phyloP scores from a whole-genome alignment of 2,329 filamentous ascomycete species.

The Drechslerella coelobrocha region DNA sequence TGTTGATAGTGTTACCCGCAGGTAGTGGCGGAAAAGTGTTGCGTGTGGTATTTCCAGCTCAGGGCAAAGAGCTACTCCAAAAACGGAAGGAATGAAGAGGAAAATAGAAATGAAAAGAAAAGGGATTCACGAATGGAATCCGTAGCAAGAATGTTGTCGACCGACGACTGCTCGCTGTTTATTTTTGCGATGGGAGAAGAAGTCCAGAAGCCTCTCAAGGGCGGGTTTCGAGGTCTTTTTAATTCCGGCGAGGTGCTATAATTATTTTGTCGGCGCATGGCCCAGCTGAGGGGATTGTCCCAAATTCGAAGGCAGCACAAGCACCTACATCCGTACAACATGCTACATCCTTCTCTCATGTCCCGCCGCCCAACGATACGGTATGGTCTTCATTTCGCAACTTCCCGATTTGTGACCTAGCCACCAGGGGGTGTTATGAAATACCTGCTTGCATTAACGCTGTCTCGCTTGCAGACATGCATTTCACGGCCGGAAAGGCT shows the following conservation, averaged over 20 bases:
- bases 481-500: conserved; percentile 36
- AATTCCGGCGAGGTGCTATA: conserved; percentile 21
- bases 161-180: conserved; percentile 17
- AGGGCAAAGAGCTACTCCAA: background rate
- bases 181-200: conserved; percentile 17
- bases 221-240: conserved; percentile 31
- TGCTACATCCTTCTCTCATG: conserved; percentile 44
- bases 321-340: conserved; percentile 38
- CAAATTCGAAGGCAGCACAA: conserved; percentile 27
- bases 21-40: conserved; percentile 12
- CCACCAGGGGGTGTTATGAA: conserved; percentile 22
- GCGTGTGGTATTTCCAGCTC: conserved; percentile 36
- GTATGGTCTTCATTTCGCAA: conserved; percentile 40
- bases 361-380: conserved; percentile 44
- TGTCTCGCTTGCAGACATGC: conserved; percentile 41
- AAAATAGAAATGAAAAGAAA: background rate
- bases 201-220: conserved; percentile 15
- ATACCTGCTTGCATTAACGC: conserved; percentile 38
- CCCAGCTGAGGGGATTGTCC: conserved; percentile 23
- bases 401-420: conserved; percentile 44
- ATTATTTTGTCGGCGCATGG: background rate
- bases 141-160: background rate
- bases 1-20: conserved; percentile 1
- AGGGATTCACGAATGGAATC: conserved; percentile 7
- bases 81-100: background rate